Evolutionary conservation across 345 rosid genomes (phyloP).

Genomic region (Citrus inodora): DNA sequence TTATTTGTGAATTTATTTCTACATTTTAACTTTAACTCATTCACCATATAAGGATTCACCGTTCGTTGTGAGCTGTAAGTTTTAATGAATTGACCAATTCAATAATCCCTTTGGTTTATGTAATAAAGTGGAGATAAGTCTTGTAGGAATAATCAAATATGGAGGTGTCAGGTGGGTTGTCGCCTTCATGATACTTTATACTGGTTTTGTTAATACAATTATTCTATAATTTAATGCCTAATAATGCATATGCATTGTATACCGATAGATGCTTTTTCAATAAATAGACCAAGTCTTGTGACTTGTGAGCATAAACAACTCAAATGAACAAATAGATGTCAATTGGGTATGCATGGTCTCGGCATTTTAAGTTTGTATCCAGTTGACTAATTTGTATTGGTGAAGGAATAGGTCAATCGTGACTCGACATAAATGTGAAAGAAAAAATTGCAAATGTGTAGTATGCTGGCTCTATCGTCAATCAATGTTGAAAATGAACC

Average conservation of each 20-base stretch:
- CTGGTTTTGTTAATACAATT: background rate
- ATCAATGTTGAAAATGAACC: too few relatives aligned
- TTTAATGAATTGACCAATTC: background rate
- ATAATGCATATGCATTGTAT: background rate
- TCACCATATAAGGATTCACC: background rate
- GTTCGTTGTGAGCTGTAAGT: background rate
- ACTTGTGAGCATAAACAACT: background rate
- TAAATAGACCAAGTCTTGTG: background rate
- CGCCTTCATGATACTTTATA: background rate
- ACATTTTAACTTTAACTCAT: too few relatives aligned
- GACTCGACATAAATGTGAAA: background rate
- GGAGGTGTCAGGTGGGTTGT: background rate
- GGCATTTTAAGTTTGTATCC: background rate
- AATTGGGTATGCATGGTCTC: background rate
- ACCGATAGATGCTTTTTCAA: background rate
- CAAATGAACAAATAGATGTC: background rate
- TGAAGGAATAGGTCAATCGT: too few relatives aligned
- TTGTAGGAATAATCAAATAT: background rate
- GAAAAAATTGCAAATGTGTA: background rate
- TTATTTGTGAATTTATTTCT: too few relatives aligned
- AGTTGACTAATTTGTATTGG: too few relatives aligned
- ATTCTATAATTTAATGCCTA: background rate
- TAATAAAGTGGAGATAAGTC: background rate
- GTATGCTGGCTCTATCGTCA: background rate
- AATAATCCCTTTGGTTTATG: background rate